A percentile compares a stretch with the other conserved stretches of the same genome.
Evolutionary conservation across 345 rosid genomes (phyloP).

Genomic region (Citrus trifoliata): DNA sequence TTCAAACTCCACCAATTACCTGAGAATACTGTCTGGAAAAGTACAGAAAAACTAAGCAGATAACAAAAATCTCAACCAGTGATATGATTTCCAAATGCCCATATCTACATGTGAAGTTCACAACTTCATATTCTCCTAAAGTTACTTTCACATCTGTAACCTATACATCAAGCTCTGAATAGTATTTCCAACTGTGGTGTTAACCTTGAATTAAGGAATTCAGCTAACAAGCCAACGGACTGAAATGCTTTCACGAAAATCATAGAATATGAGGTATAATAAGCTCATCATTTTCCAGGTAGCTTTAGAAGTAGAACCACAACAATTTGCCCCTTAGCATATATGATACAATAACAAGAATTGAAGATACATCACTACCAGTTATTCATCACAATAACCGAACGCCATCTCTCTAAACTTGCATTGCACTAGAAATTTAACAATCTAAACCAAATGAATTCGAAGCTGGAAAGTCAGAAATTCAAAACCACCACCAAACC

Average conservation of each 20-base stretch:
- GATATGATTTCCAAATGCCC: neutral
- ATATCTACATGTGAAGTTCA: neutral
- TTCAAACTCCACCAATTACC: neutral
- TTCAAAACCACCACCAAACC: neutral
- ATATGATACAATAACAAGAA: neutral
- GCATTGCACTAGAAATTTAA: neutral
- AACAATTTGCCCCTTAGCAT: neutral
- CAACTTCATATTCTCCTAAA: neutral
- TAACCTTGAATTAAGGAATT: neutral
- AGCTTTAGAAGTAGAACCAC: neutral
- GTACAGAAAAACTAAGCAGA: neutral
- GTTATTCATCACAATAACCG: neutral
- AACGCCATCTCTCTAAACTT: neutral
- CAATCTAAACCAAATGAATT: neutral
- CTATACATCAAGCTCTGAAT: neutral
- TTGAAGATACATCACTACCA: neutral
- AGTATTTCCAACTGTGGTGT: neutral
- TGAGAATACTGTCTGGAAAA: neutral
- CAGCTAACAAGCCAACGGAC: neutral
- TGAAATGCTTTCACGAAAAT: neutral
- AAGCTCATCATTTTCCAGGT: neutral
- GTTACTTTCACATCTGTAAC: neutral
- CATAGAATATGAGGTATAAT: neutral
- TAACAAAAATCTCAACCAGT: neutral
- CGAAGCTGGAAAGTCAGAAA: neutral